Percentiles rank a stretch among this genome's conserved stretches.
phyloP scores from a whole-genome alignment of 306 rosid genomes.

The Cyclanthera cordifolia region DNA sequence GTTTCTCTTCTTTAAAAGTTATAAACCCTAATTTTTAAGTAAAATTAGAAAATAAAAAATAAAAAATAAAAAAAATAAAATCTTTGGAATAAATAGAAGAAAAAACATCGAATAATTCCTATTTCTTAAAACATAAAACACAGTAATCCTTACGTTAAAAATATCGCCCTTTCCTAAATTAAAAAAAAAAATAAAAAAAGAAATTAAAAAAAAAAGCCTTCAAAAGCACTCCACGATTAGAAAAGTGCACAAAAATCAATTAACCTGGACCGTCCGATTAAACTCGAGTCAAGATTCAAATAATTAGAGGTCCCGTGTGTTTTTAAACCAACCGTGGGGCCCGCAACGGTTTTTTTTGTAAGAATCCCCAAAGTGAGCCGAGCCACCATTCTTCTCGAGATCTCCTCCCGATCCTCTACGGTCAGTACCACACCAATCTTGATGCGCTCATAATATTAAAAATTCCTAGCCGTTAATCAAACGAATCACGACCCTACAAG shows the following conservation, averaged over 20 bases:
- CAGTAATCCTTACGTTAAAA: neutral
- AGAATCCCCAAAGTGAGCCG: neutral
- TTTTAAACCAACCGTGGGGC: neutral
- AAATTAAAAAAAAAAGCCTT: slow-evolving; percentile 4
- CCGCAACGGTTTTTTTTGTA: neutral
- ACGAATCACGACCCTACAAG: neutral
- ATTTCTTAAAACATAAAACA: slow-evolving; percentile 4
- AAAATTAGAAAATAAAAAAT: neutral
- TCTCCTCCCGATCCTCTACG: slow-evolving; percentile 6
- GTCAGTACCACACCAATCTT: neutral
- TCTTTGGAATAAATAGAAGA: neutral
- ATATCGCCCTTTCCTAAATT: neutral
- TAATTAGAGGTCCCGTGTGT: slow-evolving; percentile 4
- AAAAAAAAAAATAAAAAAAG: no score
- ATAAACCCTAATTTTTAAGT: neutral
- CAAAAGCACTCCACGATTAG: neutral
- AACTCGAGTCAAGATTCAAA: neutral
- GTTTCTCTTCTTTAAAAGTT: neutral
- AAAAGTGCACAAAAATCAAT: neutral
- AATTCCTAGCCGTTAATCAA: neutral
- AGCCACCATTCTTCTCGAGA: slow-evolving; percentile 4
- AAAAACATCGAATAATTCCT: neutral
- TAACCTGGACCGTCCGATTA: slow-evolving; percentile 4
- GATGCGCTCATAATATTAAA: neutral
- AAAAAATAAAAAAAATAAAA: neutral